Evolutionary conservation across 2,329 filamentous ascomycete genomes (phyloP).

Genomic region (Neurospora crassa): DNA sequence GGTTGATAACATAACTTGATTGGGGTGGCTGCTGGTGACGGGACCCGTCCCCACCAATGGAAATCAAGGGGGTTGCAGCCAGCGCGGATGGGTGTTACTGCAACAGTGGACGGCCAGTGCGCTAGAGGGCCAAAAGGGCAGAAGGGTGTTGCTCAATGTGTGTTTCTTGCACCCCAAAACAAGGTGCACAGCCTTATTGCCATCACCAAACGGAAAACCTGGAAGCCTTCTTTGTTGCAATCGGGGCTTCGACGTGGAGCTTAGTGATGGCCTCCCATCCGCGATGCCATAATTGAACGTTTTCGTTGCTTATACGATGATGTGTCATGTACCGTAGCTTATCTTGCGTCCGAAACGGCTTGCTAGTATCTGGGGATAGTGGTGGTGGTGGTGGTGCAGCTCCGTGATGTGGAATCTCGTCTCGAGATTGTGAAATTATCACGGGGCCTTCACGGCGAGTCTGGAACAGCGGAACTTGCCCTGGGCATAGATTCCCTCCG

Average conservation of each 20-base stretch:
- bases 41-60: not conserved
- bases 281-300: not conserved
- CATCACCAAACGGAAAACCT: not conserved
- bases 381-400: not conserved
- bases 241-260: conserved; percentile 11
- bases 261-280: not conserved
- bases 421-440: not conserved
- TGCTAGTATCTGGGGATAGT: not conserved
- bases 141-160: conserved; percentile 9
- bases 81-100: not conserved
- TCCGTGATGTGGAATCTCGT: not conserved
- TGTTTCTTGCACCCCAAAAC: conserved; percentile 9
- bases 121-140: conserved; percentile 1
- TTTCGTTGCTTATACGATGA: not conserved
- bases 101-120: conserved; percentile 11
- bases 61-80: not conserved
- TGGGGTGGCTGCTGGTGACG: not conserved
- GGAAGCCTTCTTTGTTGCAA: not conserved
- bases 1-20: not conserved
- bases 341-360: not conserved
- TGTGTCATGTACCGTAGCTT: not conserved
- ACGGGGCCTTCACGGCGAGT: not conserved
- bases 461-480: not conserved
- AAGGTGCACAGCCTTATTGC: conserved; percentile 18
- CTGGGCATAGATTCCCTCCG: not conserved